Base-by-base conservation (phyloP, 2,329 filamentous ascomycete species). In the Thielaviopsis punctulata region DNA sequence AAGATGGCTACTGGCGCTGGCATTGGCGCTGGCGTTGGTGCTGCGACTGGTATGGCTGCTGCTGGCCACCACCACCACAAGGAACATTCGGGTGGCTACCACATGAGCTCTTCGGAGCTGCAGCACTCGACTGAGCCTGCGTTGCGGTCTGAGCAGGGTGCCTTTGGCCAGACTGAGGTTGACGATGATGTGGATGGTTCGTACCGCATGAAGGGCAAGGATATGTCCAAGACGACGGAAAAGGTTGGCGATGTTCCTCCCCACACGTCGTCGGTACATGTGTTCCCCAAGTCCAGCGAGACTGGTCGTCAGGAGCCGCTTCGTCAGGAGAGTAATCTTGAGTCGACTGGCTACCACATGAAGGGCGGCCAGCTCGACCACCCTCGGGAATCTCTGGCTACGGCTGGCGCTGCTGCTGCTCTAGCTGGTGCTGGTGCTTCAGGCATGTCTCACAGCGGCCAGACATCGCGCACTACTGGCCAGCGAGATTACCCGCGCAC, bases 171-270 rank as follows among this genome's bases (percentile, higher is more conserved):
- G 9, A 43, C 46, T 43, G 12, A 15, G 4, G 23, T 18, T 36
- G 19, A 3, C 1, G 13, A 30, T 1, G 13, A 12, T 23, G 15
- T 25, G 13, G 36, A 51, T 30, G 43, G 33, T 19, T 19, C 44
- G 6, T 54, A 54, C 52, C 45, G 52, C 45, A 54, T 54, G 52
- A 18, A 41, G 33, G 48, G 52, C 19, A 25, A 25, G 5, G 44
- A 47, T 21, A 25, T 51, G 18, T 13, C 49, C n/a, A 43, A 48
- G 15, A 44, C 51, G 45, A 36, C 44, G 9, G 52, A 51, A 21
- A 10, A 22, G 12, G 30, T 33, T 19, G 19, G n/a, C n/a, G n/a
- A 51, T 13, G 52, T 54, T 45, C 48, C 52, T 9, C 12, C 48
- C 19, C n/a, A n/a, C 21, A 33, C 39, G 21, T 24, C 48, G 4